A percentile compares a stretch with the other conserved stretches of the same genome.
These are phyloP conservation scores for Sordariomycetes sp. DNA, from an alignment of 2,329 filamentous ascomycete species.

Conservation along the genomic window DNA sequence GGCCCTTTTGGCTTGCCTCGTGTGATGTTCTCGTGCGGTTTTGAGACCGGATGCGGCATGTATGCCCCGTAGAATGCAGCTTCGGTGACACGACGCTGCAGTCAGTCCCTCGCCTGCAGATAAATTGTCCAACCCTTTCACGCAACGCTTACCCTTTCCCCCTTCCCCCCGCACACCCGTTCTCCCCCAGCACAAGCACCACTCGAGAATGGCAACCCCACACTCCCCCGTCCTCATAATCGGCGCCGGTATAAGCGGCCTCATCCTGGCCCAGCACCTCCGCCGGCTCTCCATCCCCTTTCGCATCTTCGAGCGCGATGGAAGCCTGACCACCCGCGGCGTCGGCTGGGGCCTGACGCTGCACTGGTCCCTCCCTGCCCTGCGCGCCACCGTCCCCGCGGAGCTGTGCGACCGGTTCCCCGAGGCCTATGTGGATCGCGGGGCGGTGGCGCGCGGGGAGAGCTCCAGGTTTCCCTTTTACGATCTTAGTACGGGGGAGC, in stretches of 20 bases:
- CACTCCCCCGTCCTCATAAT: slow-evolving; percentile 18
- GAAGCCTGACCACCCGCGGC: slow-evolving; percentile 28
- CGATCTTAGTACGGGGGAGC: slow-evolving; percentile 35
- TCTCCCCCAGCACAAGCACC: background rate
- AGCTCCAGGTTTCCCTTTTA: slow-evolving; percentile 39
- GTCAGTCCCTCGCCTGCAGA: background rate
- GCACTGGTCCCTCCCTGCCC: slow-evolving; percentile 43
- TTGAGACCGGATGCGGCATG: no score
- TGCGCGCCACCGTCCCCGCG: slow-evolving; percentile 35
- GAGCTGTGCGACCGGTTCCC: slow-evolving; percentile 29
- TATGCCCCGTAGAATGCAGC: no score
- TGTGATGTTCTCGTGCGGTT: no score
- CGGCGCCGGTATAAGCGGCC: slow-evolving; percentile 22
- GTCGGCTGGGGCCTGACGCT: slow-evolving; percentile 51
- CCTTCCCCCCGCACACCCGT: background rate
- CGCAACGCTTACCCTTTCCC: background rate
- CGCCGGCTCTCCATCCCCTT: slow-evolving; percentile 21
- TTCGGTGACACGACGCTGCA: no score
- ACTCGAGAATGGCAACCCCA: background rate
- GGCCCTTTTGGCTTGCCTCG: no score
- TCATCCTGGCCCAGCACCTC: slow-evolving; percentile 21
- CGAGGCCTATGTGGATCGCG: slow-evolving; percentile 38
- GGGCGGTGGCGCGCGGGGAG: slow-evolving; percentile 30
- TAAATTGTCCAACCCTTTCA: background rate
- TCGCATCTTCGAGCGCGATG: slow-evolving; percentile 38